phyloP scores from a whole-genome alignment of 2,329 filamentous ascomycete genomes.

The Geosmithia putterillii region DNA sequence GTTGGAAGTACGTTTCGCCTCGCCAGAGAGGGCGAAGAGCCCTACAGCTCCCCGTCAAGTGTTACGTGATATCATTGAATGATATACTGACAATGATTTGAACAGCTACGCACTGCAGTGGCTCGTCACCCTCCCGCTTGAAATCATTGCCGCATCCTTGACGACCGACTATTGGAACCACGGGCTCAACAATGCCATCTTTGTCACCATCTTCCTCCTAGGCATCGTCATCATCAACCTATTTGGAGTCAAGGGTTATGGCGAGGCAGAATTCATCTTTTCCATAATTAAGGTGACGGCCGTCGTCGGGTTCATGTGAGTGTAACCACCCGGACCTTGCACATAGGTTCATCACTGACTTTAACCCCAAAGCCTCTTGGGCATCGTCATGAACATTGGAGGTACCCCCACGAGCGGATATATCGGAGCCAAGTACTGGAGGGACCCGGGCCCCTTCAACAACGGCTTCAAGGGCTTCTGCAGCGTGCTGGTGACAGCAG shows the following conservation, averaged over 20 bases:
- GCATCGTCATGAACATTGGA: slow-evolving; percentile 74
- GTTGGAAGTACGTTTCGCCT: slow-evolving; percentile 59
- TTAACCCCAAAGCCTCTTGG: slow-evolving; percentile 50
- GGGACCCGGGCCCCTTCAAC: slow-evolving; percentile 69
- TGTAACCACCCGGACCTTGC: too few species aligned
- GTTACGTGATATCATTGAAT: not conserved
- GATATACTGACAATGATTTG: not conserved
- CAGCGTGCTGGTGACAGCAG: slow-evolving; percentile 63
- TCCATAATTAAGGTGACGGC: slow-evolving; percentile 77
- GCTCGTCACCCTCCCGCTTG: slow-evolving; percentile 71
- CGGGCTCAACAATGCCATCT: slow-evolving; percentile 54
- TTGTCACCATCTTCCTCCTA: slow-evolving; percentile 70
- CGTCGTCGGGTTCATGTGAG: slow-evolving; percentile 78
- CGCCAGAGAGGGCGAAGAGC: not conserved
- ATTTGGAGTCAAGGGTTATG: slow-evolving; percentile 79
- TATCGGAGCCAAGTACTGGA: slow-evolving; percentile 70
- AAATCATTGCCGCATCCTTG: slow-evolving; percentile 77
- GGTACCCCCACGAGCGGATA: slow-evolving; percentile 64
- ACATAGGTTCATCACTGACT: too few species aligned
- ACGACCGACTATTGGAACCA: slow-evolving; percentile 73
- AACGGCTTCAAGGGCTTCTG: slow-evolving; percentile 74
- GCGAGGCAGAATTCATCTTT: slow-evolving; percentile 82
- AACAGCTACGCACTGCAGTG: slow-evolving; percentile 73
- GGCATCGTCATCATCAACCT: slow-evolving; percentile 73
- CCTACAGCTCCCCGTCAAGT: not conserved